These are phyloP conservation scores for Colletotrichum sidae DNA, from an alignment of 2,329 filamentous ascomycete genomes.

Conservation along the genomic window DNA sequence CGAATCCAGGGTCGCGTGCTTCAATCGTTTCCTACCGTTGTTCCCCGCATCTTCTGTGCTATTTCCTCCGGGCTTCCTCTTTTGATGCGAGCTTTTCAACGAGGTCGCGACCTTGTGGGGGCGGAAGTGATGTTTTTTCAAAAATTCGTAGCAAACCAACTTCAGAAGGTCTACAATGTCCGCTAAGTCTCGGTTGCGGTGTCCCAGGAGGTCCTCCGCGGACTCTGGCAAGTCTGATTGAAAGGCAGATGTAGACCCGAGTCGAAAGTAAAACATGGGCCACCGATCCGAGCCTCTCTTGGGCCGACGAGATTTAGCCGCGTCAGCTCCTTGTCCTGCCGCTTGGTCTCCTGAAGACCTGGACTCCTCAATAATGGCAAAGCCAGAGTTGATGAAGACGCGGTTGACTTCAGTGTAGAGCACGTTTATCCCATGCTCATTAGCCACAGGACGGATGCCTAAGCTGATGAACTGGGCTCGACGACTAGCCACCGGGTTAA, in stretches of 20 bases:
- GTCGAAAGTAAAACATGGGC: slow-evolving; percentile 89
- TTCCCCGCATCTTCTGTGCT: neutral
- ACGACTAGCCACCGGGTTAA: slow-evolving; percentile 76
- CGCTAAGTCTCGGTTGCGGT: slow-evolving; percentile 59
- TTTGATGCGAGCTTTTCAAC: neutral
- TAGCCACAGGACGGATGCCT: slow-evolving; percentile 74
- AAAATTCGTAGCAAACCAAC: slow-evolving; percentile 78
- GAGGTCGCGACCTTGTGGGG: slow-evolving; percentile 55
- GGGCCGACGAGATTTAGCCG: slow-evolving; percentile 58
- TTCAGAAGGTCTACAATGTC: slow-evolving; percentile 73
- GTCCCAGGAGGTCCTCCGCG: slow-evolving; percentile 53
- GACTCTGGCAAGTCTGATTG: slow-evolving; percentile 2
- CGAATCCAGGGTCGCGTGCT: neutral
- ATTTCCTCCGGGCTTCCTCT: neutral
- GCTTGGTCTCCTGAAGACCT: slow-evolving; percentile 46
- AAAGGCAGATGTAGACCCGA: slow-evolving; percentile 52
- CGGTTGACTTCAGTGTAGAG: slow-evolving; percentile 84
- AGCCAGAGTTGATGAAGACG: slow-evolving; percentile 80
- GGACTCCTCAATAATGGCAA: slow-evolving; percentile 70
- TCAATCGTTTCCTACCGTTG: neutral
- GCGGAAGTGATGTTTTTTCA: slow-evolving; percentile 77
- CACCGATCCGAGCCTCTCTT: slow-evolving; percentile 81
- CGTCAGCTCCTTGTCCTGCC: slow-evolving; percentile 44
- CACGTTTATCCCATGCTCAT: slow-evolving; percentile 68
- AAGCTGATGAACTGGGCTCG: slow-evolving; percentile 85